Evolutionary conservation across 2,329 filamentous ascomycete genomes (phyloP).

Genomic region (Aspergillaceae sp.): DNA sequence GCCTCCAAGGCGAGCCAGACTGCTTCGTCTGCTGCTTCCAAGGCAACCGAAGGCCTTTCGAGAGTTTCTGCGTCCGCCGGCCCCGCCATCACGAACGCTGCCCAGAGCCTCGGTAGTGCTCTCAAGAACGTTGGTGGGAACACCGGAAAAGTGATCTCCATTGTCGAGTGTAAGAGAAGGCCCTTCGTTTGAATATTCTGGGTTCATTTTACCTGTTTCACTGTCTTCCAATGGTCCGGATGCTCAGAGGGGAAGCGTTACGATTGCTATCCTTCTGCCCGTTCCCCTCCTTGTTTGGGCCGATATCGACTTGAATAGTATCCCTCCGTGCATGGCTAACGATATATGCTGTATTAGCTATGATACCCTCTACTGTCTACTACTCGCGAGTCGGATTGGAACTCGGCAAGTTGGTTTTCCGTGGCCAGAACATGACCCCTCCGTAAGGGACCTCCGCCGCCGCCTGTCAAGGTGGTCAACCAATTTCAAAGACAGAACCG

Average conservation of each 20-base stretch:
- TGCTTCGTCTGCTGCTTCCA: constrained; percentile 39
- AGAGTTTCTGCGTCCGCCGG: constrained; percentile 73
- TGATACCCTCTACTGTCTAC: constrained; percentile 80
- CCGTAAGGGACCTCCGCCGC: constrained; percentile 59
- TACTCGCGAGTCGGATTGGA: constrained; percentile 86
- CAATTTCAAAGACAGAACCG: neutral
- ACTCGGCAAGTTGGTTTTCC: constrained; percentile 78
- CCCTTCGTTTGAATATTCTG: constrained; percentile 9
- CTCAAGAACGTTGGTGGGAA: constrained; percentile 73
- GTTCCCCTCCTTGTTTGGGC: constrained; percentile 11
- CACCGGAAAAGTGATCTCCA: constrained; percentile 67
- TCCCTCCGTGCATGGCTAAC: constrained; percentile 16
- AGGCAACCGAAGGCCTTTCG: constrained; percentile 75
- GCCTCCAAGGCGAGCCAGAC: constrained; percentile 39
- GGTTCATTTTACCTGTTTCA: constrained; percentile 3
- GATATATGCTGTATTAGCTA: constrained; percentile 47
- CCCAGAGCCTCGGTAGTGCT: constrained; percentile 56
- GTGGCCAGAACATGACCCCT: constrained; percentile 81
- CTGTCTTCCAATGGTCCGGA: constrained; percentile 1
- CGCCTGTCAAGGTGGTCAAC: neutral
- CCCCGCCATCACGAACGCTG: constrained; percentile 64
- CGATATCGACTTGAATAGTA: neutral
- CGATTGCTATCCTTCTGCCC: constrained; percentile 2
- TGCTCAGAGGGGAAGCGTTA: neutral
- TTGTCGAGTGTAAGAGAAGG: constrained; percentile 69